Base-by-base conservation (phyloP, 371 early-diverging fungal genomes). In the Mortierella sp. region DNA sequence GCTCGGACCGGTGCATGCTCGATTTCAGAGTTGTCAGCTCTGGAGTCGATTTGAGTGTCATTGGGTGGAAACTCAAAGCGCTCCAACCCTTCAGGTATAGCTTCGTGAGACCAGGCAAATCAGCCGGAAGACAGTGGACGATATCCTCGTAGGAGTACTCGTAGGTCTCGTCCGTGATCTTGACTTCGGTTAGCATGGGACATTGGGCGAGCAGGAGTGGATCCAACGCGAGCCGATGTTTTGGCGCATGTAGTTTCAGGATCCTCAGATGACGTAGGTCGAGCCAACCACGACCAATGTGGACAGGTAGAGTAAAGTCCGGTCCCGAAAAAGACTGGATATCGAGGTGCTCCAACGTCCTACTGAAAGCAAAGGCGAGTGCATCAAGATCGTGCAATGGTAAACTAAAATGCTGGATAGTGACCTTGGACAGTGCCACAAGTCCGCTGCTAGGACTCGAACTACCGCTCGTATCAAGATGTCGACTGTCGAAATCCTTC, bases 41-140 rank as follows among this genome's bases (percentile, higher is more conserved):
- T 32, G 14, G 38, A 16, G 65, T 21, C 24, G 65, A 65, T 21
- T 14, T 4, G 35, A 65, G 38, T 21, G 32, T 65, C 5, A 11
- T 21, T 7, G 65, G 65, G 6, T 65, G 32, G 21, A 65, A 38
- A 11, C 32, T 38, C 38, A 65, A 38, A 14, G 65, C 38, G 14
- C 65, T 65, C 65, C 65, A 65, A 2, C 65, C 65, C 32, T 65
- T 65, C 65, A 35, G 32, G 18, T 65, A 65, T 38, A 65, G n/a
- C 24, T 7, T 55, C 6, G 16, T 14, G 12, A 56, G 56, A 0
- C n/a, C 12, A 27, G 56, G 56, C 27, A 56, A 11, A 8, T 11
- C 3, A 12, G 29, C 56, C 5, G 65, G 38, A 14, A 38, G 65
- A 32, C 65, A 65, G 18, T 21, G 32, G 8, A 65, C 38, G 4